phyloP scores from a whole-genome alignment of 345 rosid species.

The Arabis alpina region DNA sequence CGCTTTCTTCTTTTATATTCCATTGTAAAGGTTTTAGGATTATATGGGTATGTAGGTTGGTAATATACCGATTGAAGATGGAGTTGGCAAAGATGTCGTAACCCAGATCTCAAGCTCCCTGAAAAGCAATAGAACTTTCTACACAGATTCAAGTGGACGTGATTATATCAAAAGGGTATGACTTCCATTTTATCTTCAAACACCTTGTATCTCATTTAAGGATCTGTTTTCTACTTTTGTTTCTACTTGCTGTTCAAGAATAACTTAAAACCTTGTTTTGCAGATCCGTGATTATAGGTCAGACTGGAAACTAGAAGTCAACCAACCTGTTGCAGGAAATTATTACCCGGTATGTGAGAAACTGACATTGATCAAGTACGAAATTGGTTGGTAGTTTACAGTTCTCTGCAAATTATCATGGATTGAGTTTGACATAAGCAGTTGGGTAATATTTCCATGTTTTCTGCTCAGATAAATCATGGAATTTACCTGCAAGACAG shows the following conservation, averaged over 20 bases:
- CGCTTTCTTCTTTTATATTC: constrained; percentile 16
- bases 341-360: constrained; percentile 80
- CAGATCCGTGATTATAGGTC: constrained; percentile 92
- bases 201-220: constrained; percentile 2
- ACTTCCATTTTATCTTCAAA: constrained; percentile 13
- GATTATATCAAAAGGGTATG: constrained; percentile 77
- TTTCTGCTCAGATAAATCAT: constrained; percentile 72
- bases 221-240: not conserved
- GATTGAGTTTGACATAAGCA: constrained; percentile 28
- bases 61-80: constrained; percentile 70
- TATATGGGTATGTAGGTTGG: constrained; percentile 57
- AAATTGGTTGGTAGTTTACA: constrained; percentile 20
- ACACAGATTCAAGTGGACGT: constrained; percentile 86
- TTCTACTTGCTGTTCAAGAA: constrained; percentile 7
- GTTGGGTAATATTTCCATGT: constrained; percentile 1
- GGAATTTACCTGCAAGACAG: constrained; percentile 84
- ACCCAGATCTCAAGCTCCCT: constrained; percentile 67
- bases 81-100: constrained; percentile 71
- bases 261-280: constrained; percentile 28
- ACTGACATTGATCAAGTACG: constrained; percentile 10
- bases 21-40: constrained; percentile 6
- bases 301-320: constrained; percentile 93
- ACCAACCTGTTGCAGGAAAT: constrained; percentile 93
- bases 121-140: constrained; percentile 66
- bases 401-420: constrained; percentile 26